Percentiles rank a stretch among this genome's conserved stretches.
Evolutionary conservation across 2,329 filamentous ascomycete genomes (phyloP).

Genomic region (Pyrenochaeta sp.): DNA sequence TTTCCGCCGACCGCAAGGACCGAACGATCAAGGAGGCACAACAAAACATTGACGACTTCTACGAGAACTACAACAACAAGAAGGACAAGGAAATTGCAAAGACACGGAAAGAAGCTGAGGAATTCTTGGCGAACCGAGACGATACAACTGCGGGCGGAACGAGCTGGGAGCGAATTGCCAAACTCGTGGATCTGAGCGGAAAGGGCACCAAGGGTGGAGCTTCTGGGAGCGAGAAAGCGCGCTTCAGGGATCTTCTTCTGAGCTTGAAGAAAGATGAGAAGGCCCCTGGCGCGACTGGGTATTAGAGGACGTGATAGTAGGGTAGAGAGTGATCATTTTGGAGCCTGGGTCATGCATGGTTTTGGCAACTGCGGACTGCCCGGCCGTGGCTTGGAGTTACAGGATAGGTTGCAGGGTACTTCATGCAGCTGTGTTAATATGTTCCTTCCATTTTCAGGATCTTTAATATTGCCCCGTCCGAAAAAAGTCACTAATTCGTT

Average conservation of each 20-base stretch:
- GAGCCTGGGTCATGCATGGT: slow-evolving; percentile 18
- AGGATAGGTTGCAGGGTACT: slow-evolving; percentile 30
- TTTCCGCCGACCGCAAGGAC: slow-evolving; percentile 81
- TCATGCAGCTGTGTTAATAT: slow-evolving; percentile 35
- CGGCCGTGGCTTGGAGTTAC: slow-evolving; percentile 28
- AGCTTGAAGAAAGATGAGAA: slow-evolving; percentile 94
- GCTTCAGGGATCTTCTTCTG: slow-evolving; percentile 89
- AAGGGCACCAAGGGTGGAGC: slow-evolving; percentile 89
- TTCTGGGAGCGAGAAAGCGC: slow-evolving; percentile 90
- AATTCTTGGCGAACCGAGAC: slow-evolving; percentile 87
- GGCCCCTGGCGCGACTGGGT: slow-evolving; percentile 66
- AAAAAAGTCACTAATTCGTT: not conserved
- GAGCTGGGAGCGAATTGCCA: slow-evolving; percentile 98
- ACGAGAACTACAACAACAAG: slow-evolving; percentile 99
- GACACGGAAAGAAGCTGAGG: slow-evolving; percentile 89
- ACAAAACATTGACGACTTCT: slow-evolving; percentile 97
- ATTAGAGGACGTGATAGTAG: slow-evolving; percentile 24
- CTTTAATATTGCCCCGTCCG: not conserved
- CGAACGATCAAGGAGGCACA: slow-evolving; percentile 90
- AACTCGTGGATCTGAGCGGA: slow-evolving; percentile 95
- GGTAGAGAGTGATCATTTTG: slow-evolving; percentile 15
- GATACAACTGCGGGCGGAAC: slow-evolving; percentile 95
- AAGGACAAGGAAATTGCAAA: slow-evolving; percentile 92
- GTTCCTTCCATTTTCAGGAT: not conserved
- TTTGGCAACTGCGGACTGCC: slow-evolving; percentile 19